Percentiles rank a stretch among this genome's conserved stretches.
phyloP scores from a whole-genome alignment of 306 rosid genomes.

The Acacia crassicarpa region DNA sequence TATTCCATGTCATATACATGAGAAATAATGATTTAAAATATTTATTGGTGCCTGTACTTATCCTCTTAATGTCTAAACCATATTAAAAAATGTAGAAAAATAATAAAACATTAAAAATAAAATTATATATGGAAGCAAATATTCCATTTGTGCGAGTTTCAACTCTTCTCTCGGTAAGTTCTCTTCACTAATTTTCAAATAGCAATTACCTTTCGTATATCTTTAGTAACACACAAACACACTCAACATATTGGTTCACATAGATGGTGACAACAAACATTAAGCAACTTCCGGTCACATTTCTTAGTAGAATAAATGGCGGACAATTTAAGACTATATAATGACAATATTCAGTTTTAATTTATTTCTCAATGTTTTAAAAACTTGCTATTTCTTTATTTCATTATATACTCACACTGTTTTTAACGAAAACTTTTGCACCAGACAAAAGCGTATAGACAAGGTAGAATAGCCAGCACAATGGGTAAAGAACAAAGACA shows the following conservation, averaged over 20 bases:
- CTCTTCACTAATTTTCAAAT: not conserved
- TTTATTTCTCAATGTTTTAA: not conserved
- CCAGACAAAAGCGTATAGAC: not conserved
- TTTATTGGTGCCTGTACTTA: too few relatives aligned
- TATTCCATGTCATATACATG: not conserved
- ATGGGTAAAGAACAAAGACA: not conserved
- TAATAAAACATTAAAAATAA: too few relatives aligned
- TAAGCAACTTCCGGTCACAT: not conserved
- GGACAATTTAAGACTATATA: not conserved
- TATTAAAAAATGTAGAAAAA: too few relatives aligned
- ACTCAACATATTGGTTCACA: not conserved
- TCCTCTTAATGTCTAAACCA: not conserved
- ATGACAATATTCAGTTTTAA: not conserved
- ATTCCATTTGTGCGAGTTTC: not conserved
- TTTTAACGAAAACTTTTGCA: not conserved
- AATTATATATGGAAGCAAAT: not conserved
- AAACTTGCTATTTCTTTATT: not conserved
- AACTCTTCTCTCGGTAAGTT: not conserved
- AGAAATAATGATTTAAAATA: too few relatives aligned
- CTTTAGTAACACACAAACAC: not conserved
- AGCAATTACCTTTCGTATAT: not conserved
- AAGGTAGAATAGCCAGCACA: not conserved
- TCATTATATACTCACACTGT: not conserved
- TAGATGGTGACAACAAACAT: not conserved
- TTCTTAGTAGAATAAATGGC: not conserved